A percentile compares a stretch with the other conserved stretches of the same genome.
These are phyloP conservation scores for Kandelia obovata DNA, from an alignment of 345 rosid genomes.

Conservation along the genomic window DNA sequence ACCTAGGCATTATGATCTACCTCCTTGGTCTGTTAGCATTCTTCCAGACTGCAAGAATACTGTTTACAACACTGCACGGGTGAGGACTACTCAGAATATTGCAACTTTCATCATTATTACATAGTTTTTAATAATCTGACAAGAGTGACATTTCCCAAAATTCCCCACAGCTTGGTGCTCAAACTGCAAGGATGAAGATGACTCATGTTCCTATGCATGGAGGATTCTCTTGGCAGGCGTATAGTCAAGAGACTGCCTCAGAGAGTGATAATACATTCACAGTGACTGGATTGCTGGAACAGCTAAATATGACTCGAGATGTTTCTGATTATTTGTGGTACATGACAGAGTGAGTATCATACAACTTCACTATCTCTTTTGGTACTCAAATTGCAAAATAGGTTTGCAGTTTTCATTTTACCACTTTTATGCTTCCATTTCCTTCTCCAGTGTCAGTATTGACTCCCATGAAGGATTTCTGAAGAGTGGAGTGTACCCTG, in stretches of 20 bases:
- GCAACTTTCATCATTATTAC: background rate
- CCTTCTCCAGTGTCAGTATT: slow-evolving; percentile 29
- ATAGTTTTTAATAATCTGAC: too few species aligned
- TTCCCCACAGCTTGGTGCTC: slow-evolving; percentile 72
- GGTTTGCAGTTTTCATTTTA: background rate
- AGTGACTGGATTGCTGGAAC: slow-evolving; percentile 86
- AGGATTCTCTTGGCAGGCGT: slow-evolving; percentile 94
- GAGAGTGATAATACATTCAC: slow-evolving; percentile 66
- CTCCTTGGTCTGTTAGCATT: slow-evolving; percentile 99
- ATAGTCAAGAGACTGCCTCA: slow-evolving; percentile 66
- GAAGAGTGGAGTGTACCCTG: slow-evolving; percentile 27
- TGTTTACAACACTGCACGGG: slow-evolving; percentile 97
- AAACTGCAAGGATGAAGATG: slow-evolving; percentile 87
- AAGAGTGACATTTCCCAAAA: background rate
- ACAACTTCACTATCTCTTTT: background rate
- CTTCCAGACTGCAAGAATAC: slow-evolving; percentile 99
- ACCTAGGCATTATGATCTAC: slow-evolving; percentile 77
- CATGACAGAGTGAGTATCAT: slow-evolving; percentile 81
- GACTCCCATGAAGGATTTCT: slow-evolving; percentile 35
- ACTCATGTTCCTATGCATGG: slow-evolving; percentile 67
- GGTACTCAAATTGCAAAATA: background rate
- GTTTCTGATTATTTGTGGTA: slow-evolving; percentile 91
- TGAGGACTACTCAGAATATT: slow-evolving; percentile 25
- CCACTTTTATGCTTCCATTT: background rate
- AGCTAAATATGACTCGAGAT: slow-evolving; percentile 92